These are phyloP conservation scores for Dactylonectria macrodidyma DNA, from an alignment of 2,329 filamentous ascomycete species.

Conservation along the genomic window DNA sequence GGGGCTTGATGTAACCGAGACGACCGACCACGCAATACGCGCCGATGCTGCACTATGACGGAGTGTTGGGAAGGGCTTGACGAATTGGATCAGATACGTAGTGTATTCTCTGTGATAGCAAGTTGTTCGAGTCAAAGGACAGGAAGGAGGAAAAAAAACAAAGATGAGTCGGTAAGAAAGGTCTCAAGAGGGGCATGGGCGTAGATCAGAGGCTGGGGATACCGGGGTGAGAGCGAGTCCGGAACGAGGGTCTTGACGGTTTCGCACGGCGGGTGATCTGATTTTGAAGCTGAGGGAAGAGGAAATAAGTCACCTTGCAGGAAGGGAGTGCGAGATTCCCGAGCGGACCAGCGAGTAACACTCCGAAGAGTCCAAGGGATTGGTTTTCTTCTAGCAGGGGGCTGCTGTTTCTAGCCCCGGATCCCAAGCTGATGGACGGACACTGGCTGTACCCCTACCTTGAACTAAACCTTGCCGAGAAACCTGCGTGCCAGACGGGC, in stretches of 20 bases:
- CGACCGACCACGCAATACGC: conserved; percentile 23
- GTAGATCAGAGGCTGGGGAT: background rate
- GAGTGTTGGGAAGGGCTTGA: conserved; percentile 21
- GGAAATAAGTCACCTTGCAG: conserved; percentile 14
- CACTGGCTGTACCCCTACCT: conserved; percentile 34
- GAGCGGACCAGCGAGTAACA: conserved; percentile 25
- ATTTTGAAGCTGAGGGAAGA: conserved; percentile 18
- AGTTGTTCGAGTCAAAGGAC: conserved; percentile 3
- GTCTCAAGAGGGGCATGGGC: background rate
- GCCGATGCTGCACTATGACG: conserved; percentile 12
- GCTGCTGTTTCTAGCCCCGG: conserved; percentile 22
- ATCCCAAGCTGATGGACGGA: conserved; percentile 25
- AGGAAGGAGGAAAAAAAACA: background rate
- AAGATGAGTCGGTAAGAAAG: background rate
- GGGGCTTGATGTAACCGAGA: conserved; percentile 32
- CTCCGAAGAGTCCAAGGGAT: conserved; percentile 24
- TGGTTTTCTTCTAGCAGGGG: conserved; percentile 26
- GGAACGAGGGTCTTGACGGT: background rate
- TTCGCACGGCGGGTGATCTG: conserved; percentile 11
- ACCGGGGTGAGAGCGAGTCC: background rate
- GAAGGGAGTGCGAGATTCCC: conserved; percentile 22
- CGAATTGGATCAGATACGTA: background rate
- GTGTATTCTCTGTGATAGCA: background rate
- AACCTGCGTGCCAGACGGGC: conserved; percentile 39
- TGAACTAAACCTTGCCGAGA: conserved; percentile 36